Evolutionary conservation across 164 flowering plant species (phyloP).

Genomic region (Chimonanthus praecox): DNA sequence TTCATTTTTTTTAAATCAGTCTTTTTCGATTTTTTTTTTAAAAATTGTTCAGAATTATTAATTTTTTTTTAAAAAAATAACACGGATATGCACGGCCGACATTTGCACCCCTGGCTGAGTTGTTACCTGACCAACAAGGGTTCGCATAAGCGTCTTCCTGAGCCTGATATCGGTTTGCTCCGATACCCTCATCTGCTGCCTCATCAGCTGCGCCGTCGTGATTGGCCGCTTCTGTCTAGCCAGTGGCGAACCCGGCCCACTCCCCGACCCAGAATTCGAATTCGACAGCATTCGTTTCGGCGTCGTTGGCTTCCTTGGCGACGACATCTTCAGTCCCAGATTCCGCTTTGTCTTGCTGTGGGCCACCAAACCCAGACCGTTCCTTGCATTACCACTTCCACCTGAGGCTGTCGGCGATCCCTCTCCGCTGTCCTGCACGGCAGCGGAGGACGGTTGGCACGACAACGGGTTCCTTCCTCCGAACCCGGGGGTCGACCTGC

Average conservation of each 20-base stretch:
- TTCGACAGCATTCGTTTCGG: slow-evolving; percentile 5
- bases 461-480: slow-evolving; percentile 54
- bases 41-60: too few species aligned
- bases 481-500: slow-evolving; percentile 79
- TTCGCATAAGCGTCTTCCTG: slow-evolving; percentile 80
- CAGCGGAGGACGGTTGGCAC: slow-evolving; percentile 30
- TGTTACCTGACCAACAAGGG: slow-evolving; percentile 84
- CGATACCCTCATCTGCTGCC: slow-evolving; percentile 87
- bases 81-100: too few species aligned
- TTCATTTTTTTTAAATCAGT: too few species aligned
- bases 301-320: not conserved
- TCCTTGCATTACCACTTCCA: not conserved
- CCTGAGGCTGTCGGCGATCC: not conserved
- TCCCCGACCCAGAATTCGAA: not conserved
- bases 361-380: slow-evolving; percentile 8
- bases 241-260: not conserved
- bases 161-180: slow-evolving; percentile 78
- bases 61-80: too few species aligned
- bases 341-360: slow-evolving; percentile 19
- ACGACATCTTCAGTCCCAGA: slow-evolving; percentile 18
- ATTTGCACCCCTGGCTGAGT: not conserved
- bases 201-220: slow-evolving; percentile 48
- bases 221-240: not conserved
- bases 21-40: too few species aligned
- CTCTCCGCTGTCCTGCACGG: slow-evolving; percentile 6